Evolutionary conservation across 176 grass and related monocot species (phyloP), one percentile per base, ranked within the genome.

Genomic region (Oryza punctata): DNA sequence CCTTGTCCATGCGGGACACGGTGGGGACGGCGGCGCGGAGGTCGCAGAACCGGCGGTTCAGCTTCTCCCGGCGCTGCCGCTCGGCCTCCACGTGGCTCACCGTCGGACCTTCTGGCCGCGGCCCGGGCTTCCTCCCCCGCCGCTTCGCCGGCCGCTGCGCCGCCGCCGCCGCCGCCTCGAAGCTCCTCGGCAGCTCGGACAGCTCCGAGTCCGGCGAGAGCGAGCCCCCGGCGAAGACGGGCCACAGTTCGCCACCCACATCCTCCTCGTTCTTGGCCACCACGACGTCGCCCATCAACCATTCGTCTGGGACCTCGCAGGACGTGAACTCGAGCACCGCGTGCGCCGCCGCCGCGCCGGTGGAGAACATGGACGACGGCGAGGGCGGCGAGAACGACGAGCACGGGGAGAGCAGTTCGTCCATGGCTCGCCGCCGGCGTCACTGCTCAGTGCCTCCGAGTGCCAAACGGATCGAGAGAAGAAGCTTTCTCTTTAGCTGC

Each of bases 1-100:
- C 91, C 88, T 97, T 97, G 86, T 97, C 94, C 94, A 97, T 93
- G 59, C 91, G 91, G 4, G 91, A 97, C 40, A 97, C 91, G 30
- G 92, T 91, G 11, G 94, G 94, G 0, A 97, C 89, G 63, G 88
- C 86, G 23, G 94, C 92, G 5, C 94, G 88, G 45, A 96, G 94
- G 25, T 83, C 91, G 85, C 88, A 93, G 75, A 97, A 93, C 7
- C 86, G 91, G 35, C 90, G 88, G 84, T 93, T 97, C 69, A 97
- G 86, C 67, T 91, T 97, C 69, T 97, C 91, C 18, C 94, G 86
- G 25, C 94, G 91, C 81, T 93, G 88, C 18, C 94, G 84, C 79
- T 96, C 94, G 37, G 94, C 88, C 81, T 96, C 94, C 27, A 97
- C 91, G 32, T 97, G 94, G 81, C 81, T 85, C 13, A 89, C 67